Evolutionary conservation across 257 asterid species (phyloP), one percentile per base, ranked within the genome.

Genomic region (Salvia rosmarinus): DNA sequence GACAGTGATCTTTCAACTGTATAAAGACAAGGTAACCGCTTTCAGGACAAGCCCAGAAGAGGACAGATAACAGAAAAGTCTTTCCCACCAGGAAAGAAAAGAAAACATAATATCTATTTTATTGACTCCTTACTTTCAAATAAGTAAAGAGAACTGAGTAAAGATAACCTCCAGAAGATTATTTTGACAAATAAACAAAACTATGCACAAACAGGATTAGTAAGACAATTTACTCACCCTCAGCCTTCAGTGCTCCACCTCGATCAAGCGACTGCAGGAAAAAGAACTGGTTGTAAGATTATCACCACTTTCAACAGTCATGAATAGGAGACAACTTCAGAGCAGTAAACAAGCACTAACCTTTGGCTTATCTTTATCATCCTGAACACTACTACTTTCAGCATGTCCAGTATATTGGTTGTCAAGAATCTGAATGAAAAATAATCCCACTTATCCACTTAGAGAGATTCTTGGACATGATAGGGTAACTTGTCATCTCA

Each of bases 181-280:
- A 65, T 40, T 44, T 34, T 6, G 55, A 40, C 57, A 28, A 50
- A 70, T 4, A 4, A 57, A n/a, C 14, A 20, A 66, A 49, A 40
- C 43, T 25, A 65, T 70, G 49, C 25, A 49, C 46, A 72, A 64
- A n/a, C 52, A 78, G 77, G 49, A 64, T 61, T 52, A 73, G 73
- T 42, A 79, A 70, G 70, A 56, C 13, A 50, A 37, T 37, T 49
- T 23, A 83, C 96, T 86, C 81, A 94, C 97, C 96, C 64, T 83
- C 92, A 69, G 82, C 68, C 76, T 89, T 86, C 59, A 90, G 83
- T 39, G 67, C 72, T 60, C 59, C 84, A 65, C 84, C 64, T 23
- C 68, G 83, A 64, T 84, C 86, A 47, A 72, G 70, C 44, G 66
- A 81, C 99, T 94, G 89, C 78, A 81, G 7, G 23, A 40, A 72